These are phyloP conservation scores for Kwoniella europaea DNA, from an alignment of 768 basidiomycete genomes.

Conservation along the genomic window DNA sequence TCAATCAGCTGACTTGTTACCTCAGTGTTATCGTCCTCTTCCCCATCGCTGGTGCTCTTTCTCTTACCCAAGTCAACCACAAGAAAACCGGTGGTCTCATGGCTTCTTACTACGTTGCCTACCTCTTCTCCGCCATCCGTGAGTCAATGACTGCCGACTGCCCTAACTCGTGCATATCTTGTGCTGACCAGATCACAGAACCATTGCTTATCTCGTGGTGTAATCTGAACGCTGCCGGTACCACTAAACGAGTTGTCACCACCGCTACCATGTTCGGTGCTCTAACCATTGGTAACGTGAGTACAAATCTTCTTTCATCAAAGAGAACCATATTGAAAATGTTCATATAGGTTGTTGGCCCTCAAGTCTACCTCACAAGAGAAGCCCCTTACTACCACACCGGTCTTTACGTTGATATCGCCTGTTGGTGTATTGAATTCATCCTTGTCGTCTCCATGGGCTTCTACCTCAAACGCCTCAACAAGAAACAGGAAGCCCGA, in stretches of 20 bases:
- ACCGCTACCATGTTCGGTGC: constrained; percentile 46
- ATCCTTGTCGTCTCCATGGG: constrained; percentile 49
- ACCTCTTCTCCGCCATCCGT: constrained; percentile 37
- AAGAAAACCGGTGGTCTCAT: constrained; percentile 36
- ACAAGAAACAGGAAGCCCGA: constrained; percentile 45
- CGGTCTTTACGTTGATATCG: constrained; percentile 55
- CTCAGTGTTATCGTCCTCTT: constrained; percentile 30
- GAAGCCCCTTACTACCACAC: constrained; percentile 52
- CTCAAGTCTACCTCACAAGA: constrained; percentile 49
- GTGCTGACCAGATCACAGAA: constrained; percentile 1
- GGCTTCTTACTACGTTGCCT: constrained; percentile 34
- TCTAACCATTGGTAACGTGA: constrained; percentile 44
- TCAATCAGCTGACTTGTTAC: background rate
- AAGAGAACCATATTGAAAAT: background rate
- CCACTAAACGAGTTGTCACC: constrained; percentile 48
- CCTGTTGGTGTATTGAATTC: constrained; percentile 47
- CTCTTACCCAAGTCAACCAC: constrained; percentile 44
- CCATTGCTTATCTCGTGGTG: constrained; percentile 44
- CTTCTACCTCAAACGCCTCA: constrained; percentile 47
- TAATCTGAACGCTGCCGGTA: constrained; percentile 47
- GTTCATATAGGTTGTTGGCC: constrained; percentile 34
- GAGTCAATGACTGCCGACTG: background rate
- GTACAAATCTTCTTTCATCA: background rate
- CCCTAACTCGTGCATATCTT: background rate
- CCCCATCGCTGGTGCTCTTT: constrained; percentile 53